Conservation (phyloP, 139 green algal species). For the Chlorella ohadii region DNA sequence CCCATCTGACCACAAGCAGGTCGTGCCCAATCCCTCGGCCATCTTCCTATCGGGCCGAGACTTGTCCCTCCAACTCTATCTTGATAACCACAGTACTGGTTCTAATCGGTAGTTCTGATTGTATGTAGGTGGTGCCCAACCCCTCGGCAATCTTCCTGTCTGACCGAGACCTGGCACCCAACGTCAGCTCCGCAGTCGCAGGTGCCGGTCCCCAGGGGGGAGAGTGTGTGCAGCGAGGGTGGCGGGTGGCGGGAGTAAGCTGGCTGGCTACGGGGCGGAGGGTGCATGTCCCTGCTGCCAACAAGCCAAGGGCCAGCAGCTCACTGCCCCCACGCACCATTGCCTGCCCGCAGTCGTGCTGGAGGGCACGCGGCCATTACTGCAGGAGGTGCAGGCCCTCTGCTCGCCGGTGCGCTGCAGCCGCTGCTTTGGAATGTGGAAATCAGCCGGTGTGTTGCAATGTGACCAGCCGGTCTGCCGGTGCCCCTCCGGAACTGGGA, state of each 20-base stretch:
- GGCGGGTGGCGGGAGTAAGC: neutral
- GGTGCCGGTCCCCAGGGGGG: neutral
- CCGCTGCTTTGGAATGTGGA: no score
- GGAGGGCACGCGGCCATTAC: constrained; percentile 81
- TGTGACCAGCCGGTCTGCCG: no score
- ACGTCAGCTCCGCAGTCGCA: constrained; percentile 12
- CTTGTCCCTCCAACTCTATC: no score
- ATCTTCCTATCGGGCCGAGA: no score
- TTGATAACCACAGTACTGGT: no score
- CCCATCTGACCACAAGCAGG: no score
- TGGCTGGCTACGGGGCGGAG: no score
- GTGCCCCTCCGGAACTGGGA: no score
- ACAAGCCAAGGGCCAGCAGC: neutral
- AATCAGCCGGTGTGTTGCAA: no score
- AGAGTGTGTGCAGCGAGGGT: neutral
- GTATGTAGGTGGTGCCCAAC: constrained; percentile 72
- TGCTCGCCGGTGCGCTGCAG: constrained; percentile 44
- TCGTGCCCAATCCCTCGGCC: no score
- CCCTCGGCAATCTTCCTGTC: constrained; percentile 75
- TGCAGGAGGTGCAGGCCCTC: constrained; percentile 93
- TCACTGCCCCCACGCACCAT: neutral
- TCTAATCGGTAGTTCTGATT: no score
- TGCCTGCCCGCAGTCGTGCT: constrained; percentile 63
- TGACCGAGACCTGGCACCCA: constrained; percentile 35
- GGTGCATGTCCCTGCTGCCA: neutral